Evolutionary conservation across 306 rosid species (phyloP), one percentile per base, ranked within the genome.

Genomic region (Citrullus mucosospermus): DNA sequence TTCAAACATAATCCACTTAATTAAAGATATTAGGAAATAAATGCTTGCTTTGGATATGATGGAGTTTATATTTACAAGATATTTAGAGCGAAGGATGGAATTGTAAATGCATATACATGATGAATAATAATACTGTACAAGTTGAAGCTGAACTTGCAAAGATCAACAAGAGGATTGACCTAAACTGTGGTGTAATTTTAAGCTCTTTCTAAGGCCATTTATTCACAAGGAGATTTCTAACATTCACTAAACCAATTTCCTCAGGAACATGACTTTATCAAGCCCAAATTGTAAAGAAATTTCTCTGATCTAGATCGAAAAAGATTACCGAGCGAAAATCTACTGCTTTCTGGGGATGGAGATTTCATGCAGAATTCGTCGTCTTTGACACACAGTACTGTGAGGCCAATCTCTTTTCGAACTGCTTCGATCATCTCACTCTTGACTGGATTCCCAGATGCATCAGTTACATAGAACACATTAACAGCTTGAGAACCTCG

Each of bases 361-460:
- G 97, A 79, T 67, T 88, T 87, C 16, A 86, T 81, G 82, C 79
- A 76, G 5, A 69, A 54, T 39, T 87, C 88, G 25, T 90, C 92
- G 15, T 91, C 93, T 70, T 89, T 90, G 15, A 95, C 96, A 0
- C 60, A 84, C 71, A 95, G 89, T 83, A 92, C 79, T 28, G 92
- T 82, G 79, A 80, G 78, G 3, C 98, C 98, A 46, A 95, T 91
- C 86, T 92, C 98, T 54, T 91, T 88, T 17, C 97, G 84, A 70
- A 95, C 96, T 4, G 97, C 96, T 80, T 91, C 97, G 25, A 95
- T 88, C 65, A 92, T 95, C 81, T 91, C 96, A 50, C 91, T 89
- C 85, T 88, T 88, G 59, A 95, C 99, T n/a, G 78, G 82, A 80
- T 77, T 87, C 79, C 99, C 99, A 4, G 97, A 87, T 69, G 87